Percentiles rank a stretch among this genome's conserved stretches.
Conservation (phyloP, 495 filamentous ascomycete genomes). For the Clohesyomyces aquaticus region DNA sequence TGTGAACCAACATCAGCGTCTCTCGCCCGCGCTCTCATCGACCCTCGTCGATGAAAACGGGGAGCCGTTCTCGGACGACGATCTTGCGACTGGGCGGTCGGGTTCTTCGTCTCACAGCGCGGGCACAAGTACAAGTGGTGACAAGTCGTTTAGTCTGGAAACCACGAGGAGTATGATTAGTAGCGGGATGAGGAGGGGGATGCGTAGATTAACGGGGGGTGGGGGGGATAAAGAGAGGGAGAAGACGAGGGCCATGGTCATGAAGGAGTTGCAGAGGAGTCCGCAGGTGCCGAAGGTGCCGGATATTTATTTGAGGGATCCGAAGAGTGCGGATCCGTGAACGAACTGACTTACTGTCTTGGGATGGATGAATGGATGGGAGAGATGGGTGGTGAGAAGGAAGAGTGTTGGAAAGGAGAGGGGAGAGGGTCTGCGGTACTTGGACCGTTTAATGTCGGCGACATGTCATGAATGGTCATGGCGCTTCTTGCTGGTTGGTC, state of each 20-base stretch:
- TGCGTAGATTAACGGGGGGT: conserved; percentile 44
- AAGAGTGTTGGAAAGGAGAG: background rate
- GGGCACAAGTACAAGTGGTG: background rate
- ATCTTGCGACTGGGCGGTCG: conserved; percentile 29
- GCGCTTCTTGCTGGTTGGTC: too few species aligned
- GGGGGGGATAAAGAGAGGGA: conserved; percentile 40
- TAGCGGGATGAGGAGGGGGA: conserved; percentile 41
- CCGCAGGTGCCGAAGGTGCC: conserved; percentile 50
- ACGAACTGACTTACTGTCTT: too few species aligned
- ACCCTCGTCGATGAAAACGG: conserved; percentile 41
- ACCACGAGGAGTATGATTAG: conserved; percentile 39
- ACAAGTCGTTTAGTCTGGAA: conserved; percentile 34
- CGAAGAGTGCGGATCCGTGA: conserved; percentile 41
- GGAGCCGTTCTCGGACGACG: conserved; percentile 49
- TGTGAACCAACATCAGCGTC: conserved; percentile 33
- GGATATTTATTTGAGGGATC: conserved; percentile 44
- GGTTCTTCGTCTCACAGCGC: background rate
- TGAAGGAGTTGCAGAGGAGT: conserved; percentile 41
- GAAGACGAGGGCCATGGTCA: conserved; percentile 40
- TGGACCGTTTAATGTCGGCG: too few species aligned
- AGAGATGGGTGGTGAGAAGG: background rate
- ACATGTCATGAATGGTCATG: too few species aligned
- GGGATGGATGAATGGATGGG: background rate
- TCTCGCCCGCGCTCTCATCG: conserved; percentile 31
- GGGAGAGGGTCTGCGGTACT: background rate